Evolutionary conservation across 495 filamentous ascomycete species (phyloP).

Genomic region (Friedmanniomyces endolithicus): DNA sequence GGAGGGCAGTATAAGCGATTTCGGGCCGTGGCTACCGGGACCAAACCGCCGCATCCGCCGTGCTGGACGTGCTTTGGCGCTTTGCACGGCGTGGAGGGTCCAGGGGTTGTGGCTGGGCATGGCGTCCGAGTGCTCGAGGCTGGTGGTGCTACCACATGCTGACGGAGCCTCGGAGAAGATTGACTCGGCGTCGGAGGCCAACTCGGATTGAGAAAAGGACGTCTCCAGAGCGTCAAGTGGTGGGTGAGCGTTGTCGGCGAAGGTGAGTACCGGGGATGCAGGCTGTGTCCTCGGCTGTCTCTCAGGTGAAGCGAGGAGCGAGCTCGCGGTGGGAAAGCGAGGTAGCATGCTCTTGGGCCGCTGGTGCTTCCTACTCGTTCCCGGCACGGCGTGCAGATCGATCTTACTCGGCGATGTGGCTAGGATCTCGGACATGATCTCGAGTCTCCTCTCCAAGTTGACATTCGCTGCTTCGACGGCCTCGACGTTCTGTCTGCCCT

Average conservation of each 20-base stretch:
- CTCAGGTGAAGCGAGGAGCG: slow-evolving; percentile 10
- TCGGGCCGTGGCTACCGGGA: slow-evolving; percentile 15
- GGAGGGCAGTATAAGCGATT: slow-evolving; percentile 17
- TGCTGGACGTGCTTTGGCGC: slow-evolving; percentile 2
- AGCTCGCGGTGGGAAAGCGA: slow-evolving; percentile 19
- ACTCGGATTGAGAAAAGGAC: slow-evolving; percentile 5
- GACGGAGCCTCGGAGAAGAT: slow-evolving; percentile 17
- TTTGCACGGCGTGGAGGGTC: slow-evolving; percentile 7
- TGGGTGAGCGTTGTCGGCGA: neutral
- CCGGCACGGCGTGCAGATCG: slow-evolving; percentile 15
- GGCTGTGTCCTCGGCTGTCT: slow-evolving; percentile 4
- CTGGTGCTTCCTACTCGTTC: neutral
- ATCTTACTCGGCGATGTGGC: slow-evolving; percentile 19
- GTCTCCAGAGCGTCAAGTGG: neutral
- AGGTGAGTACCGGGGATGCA: slow-evolving; percentile 1
- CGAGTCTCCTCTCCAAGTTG: slow-evolving; percentile 19
- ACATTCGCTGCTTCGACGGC: slow-evolving; percentile 17
- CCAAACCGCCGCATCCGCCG: slow-evolving; percentile 21
- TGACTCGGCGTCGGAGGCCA: slow-evolving; percentile 12
- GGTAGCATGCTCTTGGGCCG: slow-evolving; percentile 22
- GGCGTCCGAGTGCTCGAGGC: neutral
- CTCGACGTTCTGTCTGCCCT: slow-evolving; percentile 7
- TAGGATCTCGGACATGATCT: slow-evolving; percentile 19
- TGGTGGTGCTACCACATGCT: slow-evolving; percentile 15
- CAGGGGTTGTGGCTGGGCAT: slow-evolving; percentile 11